These are phyloP conservation scores for Thermothelomyces thermophilus DNA, from an alignment of 2,329 filamentous ascomycete species.

Conservation along the genomic window DNA sequence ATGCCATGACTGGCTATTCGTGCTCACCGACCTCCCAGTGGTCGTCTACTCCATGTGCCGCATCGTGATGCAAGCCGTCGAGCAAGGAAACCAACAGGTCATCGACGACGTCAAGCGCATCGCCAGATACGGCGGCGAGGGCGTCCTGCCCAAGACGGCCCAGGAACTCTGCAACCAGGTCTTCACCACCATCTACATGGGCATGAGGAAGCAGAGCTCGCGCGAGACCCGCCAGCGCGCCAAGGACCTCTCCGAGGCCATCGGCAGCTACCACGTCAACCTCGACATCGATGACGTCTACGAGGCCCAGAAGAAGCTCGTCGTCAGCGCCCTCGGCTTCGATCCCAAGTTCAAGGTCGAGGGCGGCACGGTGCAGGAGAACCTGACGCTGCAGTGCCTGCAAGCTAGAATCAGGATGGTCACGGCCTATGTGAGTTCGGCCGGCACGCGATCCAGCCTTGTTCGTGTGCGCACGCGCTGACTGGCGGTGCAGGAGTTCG, in stretches of 20 bases:
- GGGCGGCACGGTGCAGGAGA: constrained; percentile 55
- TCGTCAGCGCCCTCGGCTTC: constrained; percentile 53
- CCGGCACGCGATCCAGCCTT: constrained; percentile 37
- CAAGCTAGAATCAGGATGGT: constrained; percentile 64
- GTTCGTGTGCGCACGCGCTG: constrained; percentile 43
- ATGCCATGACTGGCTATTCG: background rate
- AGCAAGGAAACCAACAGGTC: constrained; percentile 35
- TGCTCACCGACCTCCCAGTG: constrained; percentile 1
- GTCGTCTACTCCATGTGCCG: constrained; percentile 47
- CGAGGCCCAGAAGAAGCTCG: constrained; percentile 51
- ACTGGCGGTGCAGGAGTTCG: constrained; percentile 38
- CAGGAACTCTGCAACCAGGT: constrained; percentile 51
- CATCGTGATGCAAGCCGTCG: constrained; percentile 47
- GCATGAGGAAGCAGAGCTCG: constrained; percentile 59
- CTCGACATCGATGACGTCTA: constrained; percentile 67
- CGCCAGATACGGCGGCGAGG: constrained; percentile 26
- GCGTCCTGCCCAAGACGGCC: constrained; percentile 43
- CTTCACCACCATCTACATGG: constrained; percentile 59
- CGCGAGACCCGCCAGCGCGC: constrained; percentile 62
- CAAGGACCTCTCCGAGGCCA: constrained; percentile 50
- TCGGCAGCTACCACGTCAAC: constrained; percentile 67
- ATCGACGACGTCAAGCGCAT: constrained; percentile 35
- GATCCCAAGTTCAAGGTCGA: constrained; percentile 51
- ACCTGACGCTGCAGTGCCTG: constrained; percentile 61
- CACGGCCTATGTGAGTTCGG: constrained; percentile 38